Evolutionary conservation across 108 stramenopile genomes (phyloP), one percentile per base, ranked within the genome.

Genomic region (Heterococcus sp.): DNA sequence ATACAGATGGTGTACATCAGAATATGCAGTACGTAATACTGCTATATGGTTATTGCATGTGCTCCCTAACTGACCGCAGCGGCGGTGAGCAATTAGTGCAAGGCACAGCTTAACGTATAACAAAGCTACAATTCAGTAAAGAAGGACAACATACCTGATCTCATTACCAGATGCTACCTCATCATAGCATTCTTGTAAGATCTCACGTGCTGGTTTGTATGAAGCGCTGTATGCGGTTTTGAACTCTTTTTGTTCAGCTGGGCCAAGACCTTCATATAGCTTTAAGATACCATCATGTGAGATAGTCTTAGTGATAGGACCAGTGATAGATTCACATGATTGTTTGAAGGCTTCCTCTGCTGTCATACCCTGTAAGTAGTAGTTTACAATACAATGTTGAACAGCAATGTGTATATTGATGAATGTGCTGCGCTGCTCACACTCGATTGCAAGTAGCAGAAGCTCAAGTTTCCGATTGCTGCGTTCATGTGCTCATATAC

Each of bases 121-220:
- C 46, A 58, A 21, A 8, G 46, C 46, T 21, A 58, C 8, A 8
- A 21, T 58, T 58, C 46, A 58, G 46, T 58, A 8, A 58, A 58
- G 46, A 58, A 58, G 21, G 46, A 8, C 8, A 8, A 14, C 46
- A 58, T 58, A 58, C 46, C 46, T 58, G 78, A 97, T 97, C 87
- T 97, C 96, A 84, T 95, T 97, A 28, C 96, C 95, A 71, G 92
- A 94, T 35, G 92, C 86, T 69, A 97, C 96, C 89, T 97, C 96
- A 74, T 97, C 95, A 85, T 97, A 97, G 83, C 95, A 95, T 91
- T 97, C 96, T 90, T 97, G 95, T 71, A 95, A 91, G 87, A 97
- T 96, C 89, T 97, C 96, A 90, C 94, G 94, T 81, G 95, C 89
- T 66, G 96, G 96, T 75, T 86, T 83, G 92, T 97, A 97, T 11